Conservation (phyloP, 1,139 yeast species). For the Taphrina deformans region DNA sequence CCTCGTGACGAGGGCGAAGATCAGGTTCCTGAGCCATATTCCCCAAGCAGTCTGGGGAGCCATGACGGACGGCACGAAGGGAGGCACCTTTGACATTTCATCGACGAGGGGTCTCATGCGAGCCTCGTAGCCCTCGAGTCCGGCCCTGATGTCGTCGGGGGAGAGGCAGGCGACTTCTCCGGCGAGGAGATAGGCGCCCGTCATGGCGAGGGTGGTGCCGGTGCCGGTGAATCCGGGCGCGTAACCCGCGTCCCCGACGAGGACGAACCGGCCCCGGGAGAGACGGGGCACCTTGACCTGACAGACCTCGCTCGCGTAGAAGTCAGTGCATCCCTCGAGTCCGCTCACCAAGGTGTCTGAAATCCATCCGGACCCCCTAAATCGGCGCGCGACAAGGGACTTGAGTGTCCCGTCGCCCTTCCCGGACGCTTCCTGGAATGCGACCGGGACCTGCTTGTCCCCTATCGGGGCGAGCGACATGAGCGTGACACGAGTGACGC, state of each 20-base stretch:
- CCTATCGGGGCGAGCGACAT: neutral
- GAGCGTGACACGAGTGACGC: neutral
- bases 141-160: neutral
- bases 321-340: neutral
- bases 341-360: neutral
- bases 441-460: neutral
- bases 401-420: neutral
- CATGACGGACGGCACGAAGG: neutral
- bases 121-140: constrained; percentile 2
- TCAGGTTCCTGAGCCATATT: neutral
- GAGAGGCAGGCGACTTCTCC: neutral
- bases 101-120: constrained; percentile 3
- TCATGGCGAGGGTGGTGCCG: constrained; percentile 16
- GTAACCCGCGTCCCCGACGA: constrained; percentile 15
- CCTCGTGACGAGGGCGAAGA: neutral
- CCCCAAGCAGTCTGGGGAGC: constrained; percentile 13
- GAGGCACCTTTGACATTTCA: neutral
- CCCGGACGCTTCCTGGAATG: neutral
- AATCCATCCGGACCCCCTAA: neutral
- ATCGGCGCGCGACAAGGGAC: neutral
- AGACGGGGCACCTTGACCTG: neutral
- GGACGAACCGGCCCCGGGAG: neutral
- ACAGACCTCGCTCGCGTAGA: neutral
- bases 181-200: constrained; percentile 3
- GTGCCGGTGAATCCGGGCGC: constrained; percentile 16